phyloP scores from a whole-genome alignment of 2,329 filamentous ascomycete genomes.

The Hypoxylon sp. region DNA sequence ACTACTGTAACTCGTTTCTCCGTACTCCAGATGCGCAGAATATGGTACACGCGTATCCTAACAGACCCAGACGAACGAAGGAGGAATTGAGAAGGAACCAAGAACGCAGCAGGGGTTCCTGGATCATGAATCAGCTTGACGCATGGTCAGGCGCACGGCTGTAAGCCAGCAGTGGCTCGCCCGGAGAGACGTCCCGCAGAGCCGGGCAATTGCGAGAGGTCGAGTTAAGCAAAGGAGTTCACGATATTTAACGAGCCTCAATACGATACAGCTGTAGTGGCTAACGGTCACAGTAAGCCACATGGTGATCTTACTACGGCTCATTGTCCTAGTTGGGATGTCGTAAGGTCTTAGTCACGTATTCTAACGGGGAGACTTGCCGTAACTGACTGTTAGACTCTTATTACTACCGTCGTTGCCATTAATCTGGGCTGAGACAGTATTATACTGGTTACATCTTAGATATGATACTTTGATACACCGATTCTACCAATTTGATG shows the following conservation, averaged over 20 bases:
- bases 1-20: constrained; percentile 10
- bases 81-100: constrained; percentile 21
- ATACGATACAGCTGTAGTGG: constrained; percentile 23
- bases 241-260: constrained; percentile 33
- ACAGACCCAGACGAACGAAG: constrained; percentile 13
- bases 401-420: constrained; percentile 1
- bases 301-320: constrained; percentile 25
- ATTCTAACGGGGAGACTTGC: constrained; percentile 12
- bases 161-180: constrained; percentile 26
- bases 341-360: constrained; percentile 22
- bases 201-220: constrained; percentile 31
- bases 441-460: neutral
- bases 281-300: constrained; percentile 27
- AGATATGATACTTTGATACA: constrained; percentile 8
- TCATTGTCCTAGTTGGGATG: constrained; percentile 35
- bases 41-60: constrained; percentile 4
- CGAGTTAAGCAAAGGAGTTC: constrained; percentile 23
- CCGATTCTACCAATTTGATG: constrained; percentile 4
- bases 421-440: constrained; percentile 23
- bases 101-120: constrained; percentile 18
- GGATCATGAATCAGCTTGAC: constrained; percentile 29
- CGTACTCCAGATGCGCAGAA: neutral
- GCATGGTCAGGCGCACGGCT: constrained; percentile 23
- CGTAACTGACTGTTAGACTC: constrained; percentile 21
- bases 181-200: constrained; percentile 39